phyloP scores from a whole-genome alignment of 164 flowering plant species.

The Santalum album region DNA sequence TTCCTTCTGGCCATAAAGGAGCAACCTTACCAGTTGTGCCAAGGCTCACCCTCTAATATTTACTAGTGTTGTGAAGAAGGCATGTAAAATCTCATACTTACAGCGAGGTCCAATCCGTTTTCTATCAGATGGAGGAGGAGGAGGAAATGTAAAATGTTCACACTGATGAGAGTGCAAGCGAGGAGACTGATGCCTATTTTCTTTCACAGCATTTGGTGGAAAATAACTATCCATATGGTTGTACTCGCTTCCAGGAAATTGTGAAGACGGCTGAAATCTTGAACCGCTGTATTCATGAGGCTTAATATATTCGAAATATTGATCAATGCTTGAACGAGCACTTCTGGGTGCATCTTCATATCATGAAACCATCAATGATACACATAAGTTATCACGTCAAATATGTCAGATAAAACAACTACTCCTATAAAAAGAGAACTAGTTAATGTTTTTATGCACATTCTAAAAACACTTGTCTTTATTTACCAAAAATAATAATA shows the following conservation, averaged over 20 bases:
- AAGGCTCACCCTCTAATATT: too few relatives aligned
- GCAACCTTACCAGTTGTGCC: too few relatives aligned
- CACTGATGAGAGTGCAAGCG: conserved; percentile 66
- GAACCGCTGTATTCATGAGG: conserved; percentile 10
- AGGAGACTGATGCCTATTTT: too few relatives aligned
- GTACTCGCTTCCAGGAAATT: conserved; percentile 1
- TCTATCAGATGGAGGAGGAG: conserved; percentile 68
- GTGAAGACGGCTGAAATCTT: neutral
- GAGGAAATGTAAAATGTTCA: conserved; percentile 51
- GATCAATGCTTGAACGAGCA: conserved; percentile 11
- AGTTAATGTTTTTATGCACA: neutral
- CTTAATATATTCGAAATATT: conserved; percentile 7
- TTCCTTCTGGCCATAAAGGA: too few relatives aligned
- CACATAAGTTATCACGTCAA: neutral
- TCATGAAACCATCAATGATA: neutral
- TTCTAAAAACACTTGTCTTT: neutral
- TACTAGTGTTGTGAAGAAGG: too few relatives aligned
- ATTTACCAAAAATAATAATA: too few relatives aligned
- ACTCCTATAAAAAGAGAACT: neutral
- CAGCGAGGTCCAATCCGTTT: conserved; percentile 75
- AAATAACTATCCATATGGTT: conserved; percentile 1
- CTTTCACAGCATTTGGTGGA: conserved; percentile 17
- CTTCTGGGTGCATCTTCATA: conserved; percentile 20
- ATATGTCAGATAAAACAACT: neutral
- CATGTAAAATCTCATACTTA: too few relatives aligned